Conservation (phyloP, 768 basidiomycete species). For the Lactarius akahatsu region DNA sequence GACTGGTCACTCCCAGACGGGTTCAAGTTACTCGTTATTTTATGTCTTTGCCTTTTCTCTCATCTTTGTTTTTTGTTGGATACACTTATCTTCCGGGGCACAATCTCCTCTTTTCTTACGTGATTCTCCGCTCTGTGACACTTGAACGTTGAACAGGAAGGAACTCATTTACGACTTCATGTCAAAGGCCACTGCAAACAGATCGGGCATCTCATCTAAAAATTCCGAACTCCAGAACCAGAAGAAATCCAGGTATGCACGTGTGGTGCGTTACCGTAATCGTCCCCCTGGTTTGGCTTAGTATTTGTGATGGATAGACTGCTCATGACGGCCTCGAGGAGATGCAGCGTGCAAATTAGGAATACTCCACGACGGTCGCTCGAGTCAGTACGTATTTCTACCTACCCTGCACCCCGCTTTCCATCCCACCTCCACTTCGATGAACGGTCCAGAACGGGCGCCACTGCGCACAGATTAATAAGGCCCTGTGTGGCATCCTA, state of each 20-base stretch:
- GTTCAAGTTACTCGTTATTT: conserved; percentile 56
- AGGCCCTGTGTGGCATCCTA: conserved; percentile 54
- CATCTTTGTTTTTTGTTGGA: not conserved
- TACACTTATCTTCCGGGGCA: no score
- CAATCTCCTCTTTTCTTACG: no score
- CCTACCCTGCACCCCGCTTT: not conserved
- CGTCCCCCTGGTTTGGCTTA: no score
- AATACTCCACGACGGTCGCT: conserved; percentile 69
- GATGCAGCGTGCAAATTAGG: conserved; percentile 69
- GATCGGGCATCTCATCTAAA: conserved; percentile 79
- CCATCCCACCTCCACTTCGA: not conserved
- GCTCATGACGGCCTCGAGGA: conserved; percentile 57
- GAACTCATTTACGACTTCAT: conserved; percentile 83
- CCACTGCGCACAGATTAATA: conserved; percentile 60
- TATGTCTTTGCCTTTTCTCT: not conserved
- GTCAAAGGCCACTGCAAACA: conserved; percentile 74
- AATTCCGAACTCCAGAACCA: conserved; percentile 72
- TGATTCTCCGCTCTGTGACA: not conserved
- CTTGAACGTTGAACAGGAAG: conserved; percentile 53
- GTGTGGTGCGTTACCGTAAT: not conserved
- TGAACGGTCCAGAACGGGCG: conserved; percentile 41
- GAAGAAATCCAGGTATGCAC: conserved; percentile 68
- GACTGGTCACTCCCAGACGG: conserved; percentile 57
- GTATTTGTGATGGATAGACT: conserved; percentile 39
- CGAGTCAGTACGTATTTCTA: conserved; percentile 65